Evolutionary conservation across 140 eudicot species (phyloP).

Genomic region (Oenanthe javanica): DNA sequence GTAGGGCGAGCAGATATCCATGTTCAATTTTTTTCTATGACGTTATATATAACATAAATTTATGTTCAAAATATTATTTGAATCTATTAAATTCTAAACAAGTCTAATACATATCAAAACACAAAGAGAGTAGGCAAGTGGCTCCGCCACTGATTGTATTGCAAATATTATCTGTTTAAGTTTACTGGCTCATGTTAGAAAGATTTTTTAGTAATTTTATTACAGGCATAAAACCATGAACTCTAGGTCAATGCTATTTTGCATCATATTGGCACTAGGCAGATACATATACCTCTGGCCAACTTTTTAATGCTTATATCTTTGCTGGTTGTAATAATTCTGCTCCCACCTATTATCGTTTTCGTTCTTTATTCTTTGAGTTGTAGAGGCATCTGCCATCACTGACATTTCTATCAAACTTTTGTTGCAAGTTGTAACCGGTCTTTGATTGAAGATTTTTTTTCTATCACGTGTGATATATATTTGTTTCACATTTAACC

Average conservation of each 20-base stretch:
- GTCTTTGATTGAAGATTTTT: slow-evolving; percentile 3
- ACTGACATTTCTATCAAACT: not conserved
- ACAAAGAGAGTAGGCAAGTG: not conserved
- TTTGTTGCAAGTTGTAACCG: no score
- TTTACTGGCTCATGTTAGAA: not conserved
- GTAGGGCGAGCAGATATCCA: not conserved
- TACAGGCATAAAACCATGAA: not conserved
- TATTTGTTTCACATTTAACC: slow-evolving; percentile 2
- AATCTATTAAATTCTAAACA: no score
- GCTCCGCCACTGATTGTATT: not conserved
- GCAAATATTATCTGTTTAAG: not conserved
- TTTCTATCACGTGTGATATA: not conserved
- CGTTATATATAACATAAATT: not conserved
- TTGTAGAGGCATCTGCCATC: not conserved
- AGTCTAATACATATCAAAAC: not conserved
- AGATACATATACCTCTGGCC: not conserved
- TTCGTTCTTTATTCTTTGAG: not conserved
- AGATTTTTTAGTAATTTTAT: not conserved
- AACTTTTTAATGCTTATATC: not conserved
- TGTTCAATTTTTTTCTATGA: not conserved
- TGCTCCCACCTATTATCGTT: not conserved
- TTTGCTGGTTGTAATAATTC: not conserved
- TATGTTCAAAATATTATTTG: not conserved
- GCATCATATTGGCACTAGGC: not conserved
- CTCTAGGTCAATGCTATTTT: not conserved